Evolutionary conservation across 371 early-diverging fungal species (phyloP).

Genomic region (Rhizoclosmatium hyalinum): DNA sequence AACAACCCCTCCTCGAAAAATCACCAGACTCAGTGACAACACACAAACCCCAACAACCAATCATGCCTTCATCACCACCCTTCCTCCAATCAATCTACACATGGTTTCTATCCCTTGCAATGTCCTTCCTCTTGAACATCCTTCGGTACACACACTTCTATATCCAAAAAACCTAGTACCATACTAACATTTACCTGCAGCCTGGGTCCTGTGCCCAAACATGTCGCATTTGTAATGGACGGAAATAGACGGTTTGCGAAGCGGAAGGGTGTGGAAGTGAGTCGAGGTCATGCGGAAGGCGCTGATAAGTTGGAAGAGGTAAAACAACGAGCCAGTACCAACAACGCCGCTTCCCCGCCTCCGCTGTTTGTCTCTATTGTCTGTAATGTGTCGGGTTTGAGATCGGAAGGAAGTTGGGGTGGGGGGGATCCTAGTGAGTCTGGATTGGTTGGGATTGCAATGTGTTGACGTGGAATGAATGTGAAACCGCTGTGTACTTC

Average conservation of each 20-base stretch:
- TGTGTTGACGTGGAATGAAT: too few relatives aligned
- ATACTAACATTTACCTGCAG: not conserved
- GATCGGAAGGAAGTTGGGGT: too few relatives aligned
- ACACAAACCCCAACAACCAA: not conserved
- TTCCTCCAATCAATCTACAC: not conserved
- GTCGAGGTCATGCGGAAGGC: slow-evolving; percentile 85
- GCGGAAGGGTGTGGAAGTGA: slow-evolving; percentile 58
- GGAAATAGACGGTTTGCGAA: slow-evolving; percentile 95
- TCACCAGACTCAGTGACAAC: not conserved
- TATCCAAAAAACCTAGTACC: not conserved
- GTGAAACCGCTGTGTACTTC: too few relatives aligned
- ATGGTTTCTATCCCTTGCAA: not conserved
- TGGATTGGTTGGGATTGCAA: too few relatives aligned
- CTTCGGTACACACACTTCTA: not conserved
- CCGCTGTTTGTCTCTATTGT: too few relatives aligned
- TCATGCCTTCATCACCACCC: not conserved
- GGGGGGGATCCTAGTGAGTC: too few relatives aligned
- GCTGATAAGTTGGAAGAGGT: slow-evolving; percentile 75
- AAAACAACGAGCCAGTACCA: too few relatives aligned
- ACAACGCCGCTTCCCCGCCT: too few relatives aligned
- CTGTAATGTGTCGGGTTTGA: too few relatives aligned
- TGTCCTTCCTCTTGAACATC: not conserved
- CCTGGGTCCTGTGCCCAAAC: slow-evolving; percentile 86
- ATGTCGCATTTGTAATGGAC: slow-evolving; percentile 98
- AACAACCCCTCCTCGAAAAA: too few relatives aligned